Evolutionary conservation across 192 early-diverging fungal species (phyloP).

Genomic region (Spizellomyces sp.): DNA sequence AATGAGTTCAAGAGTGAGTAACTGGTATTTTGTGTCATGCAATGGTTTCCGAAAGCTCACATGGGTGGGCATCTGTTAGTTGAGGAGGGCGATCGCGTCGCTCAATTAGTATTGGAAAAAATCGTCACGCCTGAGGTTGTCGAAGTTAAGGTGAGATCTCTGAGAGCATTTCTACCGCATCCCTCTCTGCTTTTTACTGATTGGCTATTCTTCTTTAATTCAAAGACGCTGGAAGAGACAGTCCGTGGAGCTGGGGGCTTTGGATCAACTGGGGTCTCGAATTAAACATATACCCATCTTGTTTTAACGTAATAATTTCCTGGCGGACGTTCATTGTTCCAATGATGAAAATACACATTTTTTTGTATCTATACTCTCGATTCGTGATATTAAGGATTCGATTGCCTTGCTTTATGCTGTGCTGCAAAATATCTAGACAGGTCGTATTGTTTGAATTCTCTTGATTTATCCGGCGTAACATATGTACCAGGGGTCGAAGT

Average conservation of each 20-base stretch:
- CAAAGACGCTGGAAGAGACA: conserved; percentile 44
- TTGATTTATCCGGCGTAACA: too few species aligned
- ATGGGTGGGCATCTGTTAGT: conserved; percentile 43
- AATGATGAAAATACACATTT: too few species aligned
- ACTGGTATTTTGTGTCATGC: neutral
- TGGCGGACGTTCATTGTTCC: too few species aligned
- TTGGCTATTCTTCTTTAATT: neutral
- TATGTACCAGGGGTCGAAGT: too few species aligned
- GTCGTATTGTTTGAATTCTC: too few species aligned
- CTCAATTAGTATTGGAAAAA: conserved; percentile 90
- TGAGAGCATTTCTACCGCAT: conserved; percentile 1
- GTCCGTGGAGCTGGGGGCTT: conserved; percentile 55
- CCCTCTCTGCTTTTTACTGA: neutral
- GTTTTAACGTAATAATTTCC: too few species aligned
- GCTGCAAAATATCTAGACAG: too few species aligned
- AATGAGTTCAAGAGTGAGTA: conserved; percentile 55
- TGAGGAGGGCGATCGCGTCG: conserved; percentile 89
- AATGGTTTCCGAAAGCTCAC: neutral
- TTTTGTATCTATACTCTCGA: too few species aligned
- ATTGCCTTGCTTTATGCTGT: too few species aligned
- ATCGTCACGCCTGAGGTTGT: conserved; percentile 79
- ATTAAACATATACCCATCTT: too few species aligned
- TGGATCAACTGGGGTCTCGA: conserved; percentile 54
- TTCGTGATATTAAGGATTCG: too few species aligned
- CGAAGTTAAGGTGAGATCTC: conserved; percentile 66